These are phyloP conservation scores for Aspergillus intermedius DNA, from an alignment of 2,329 filamentous ascomycete species.

Conservation along the genomic window DNA sequence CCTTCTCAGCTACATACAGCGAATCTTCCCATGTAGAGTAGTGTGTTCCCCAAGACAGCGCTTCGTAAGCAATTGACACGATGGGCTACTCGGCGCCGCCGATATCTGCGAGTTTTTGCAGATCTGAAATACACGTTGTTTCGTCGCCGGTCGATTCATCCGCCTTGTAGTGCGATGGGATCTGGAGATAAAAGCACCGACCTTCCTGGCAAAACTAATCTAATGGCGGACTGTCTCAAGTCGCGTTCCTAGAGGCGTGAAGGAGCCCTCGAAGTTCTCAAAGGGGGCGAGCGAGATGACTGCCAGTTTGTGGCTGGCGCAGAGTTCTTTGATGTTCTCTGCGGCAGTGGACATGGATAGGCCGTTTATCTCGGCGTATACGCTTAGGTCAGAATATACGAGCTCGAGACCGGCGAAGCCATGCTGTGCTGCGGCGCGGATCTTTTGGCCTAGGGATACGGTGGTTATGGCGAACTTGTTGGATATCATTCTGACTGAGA, in stretches of 20 bases:
- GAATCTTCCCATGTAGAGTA: slow-evolving; percentile 22
- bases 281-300: not conserved
- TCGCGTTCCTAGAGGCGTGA: not conserved
- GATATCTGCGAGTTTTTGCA: not conserved
- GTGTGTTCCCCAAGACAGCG: slow-evolving; percentile 18
- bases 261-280: not conserved
- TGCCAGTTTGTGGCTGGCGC: not conserved
- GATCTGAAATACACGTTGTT: not conserved
- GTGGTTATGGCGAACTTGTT: not conserved
- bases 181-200: not conserved
- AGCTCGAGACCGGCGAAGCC: not conserved
- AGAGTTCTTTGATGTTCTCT: not conserved
- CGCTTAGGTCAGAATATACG: not conserved
- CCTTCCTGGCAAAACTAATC: not conserved
- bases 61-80: slow-evolving; percentile 20
- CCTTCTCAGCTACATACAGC: slow-evolving; percentile 16
- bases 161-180: not conserved
- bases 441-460: not conserved
- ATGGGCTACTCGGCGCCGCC: not conserved
- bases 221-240: not conserved
- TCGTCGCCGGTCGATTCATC: not conserved
- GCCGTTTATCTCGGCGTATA: not conserved
- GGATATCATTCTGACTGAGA: too few species aligned
- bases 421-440: not conserved
- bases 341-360: not conserved